Base-by-base conservation (phyloP, 2,329 filamentous ascomycete species). In the Talaromyces sp. region DNA sequence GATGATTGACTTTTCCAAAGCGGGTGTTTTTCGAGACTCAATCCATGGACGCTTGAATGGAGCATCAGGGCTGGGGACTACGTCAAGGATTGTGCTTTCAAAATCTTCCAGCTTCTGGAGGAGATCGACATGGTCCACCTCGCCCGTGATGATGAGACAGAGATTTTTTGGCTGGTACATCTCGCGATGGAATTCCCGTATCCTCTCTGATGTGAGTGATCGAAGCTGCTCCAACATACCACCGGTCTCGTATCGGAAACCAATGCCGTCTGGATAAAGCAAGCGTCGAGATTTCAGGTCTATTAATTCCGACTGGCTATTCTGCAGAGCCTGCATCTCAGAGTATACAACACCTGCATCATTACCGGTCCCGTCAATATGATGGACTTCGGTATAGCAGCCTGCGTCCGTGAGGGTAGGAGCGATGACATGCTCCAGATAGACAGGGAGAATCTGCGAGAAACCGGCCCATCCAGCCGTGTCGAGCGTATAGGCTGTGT, bases 101-200 rank as follows among this genome's bases (percentile, higher is more conserved):
- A 99, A 99, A 28, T 87, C 82, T 69, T 96, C 91, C 36, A 99
- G 79, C 54, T 96, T 92, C 34, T 88, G 78, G 27, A 98, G 79
- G 62, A 99, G 83, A 69, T 96, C 84, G 0, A 85, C 79, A 71
- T 97, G 91, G 70, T 97, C 87, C 1, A 96, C 87, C 75, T 97
- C 92, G 51, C 95, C 95, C n/a, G 96, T 89, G 63, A 99, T 87
- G 30, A 97, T 85, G 31, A 99, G 79, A 66, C 93, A 96, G 63
- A 99, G 81, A 70, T 99, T 99, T 73, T 93, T 94, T 3, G 95
- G 95, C 73, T 98, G 94, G 72, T 99, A 99, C 94, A 99, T 98
- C 66, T 93, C 90, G 65, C 88, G 88, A 75, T 99, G 95, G 70
- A 98, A 99, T 62, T 89, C 87, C n/a, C 95, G 88, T 67, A 99